Evolutionary conservation across 768 basidiomycete species (phyloP).

Genomic region (Naganishia antarctica): DNA sequence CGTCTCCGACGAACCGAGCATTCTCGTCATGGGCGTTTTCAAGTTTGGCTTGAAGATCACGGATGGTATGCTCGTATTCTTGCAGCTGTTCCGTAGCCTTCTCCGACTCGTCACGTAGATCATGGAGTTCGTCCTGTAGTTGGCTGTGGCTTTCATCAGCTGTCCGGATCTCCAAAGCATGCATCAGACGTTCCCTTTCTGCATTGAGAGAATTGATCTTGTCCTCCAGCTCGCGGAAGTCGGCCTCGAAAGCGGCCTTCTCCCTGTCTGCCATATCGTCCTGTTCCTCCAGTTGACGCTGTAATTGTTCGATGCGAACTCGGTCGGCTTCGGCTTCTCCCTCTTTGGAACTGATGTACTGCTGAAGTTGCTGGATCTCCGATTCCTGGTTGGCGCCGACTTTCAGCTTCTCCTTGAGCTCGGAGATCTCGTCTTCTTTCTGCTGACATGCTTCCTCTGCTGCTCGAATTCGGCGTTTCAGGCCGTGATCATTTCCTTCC

Average conservation of each 20-base stretch:
- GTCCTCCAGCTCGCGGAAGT: constrained; percentile 10
- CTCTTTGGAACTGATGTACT: not conserved
- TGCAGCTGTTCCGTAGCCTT: constrained; percentile 8
- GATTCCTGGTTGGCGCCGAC: not conserved
- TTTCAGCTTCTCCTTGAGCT: not conserved
- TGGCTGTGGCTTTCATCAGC: not conserved
- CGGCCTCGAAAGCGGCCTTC: not conserved
- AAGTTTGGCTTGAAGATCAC: constrained; percentile 10
- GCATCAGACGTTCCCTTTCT: not conserved
- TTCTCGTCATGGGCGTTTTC: constrained; percentile 5
- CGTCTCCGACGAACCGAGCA: constrained; percentile 10
- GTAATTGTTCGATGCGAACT: not conserved
- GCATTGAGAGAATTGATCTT: not conserved
- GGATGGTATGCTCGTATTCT: constrained; percentile 13
- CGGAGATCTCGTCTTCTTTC: constrained; percentile 8
- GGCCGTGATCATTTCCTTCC: too few relatives aligned
- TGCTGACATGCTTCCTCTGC: not conserved
- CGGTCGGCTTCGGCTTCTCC: not conserved
- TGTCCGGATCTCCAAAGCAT: not conserved
- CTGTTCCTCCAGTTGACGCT: not conserved
- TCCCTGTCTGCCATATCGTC: not conserved
- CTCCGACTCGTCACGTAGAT: constrained; percentile 1
- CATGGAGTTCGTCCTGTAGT: constrained; percentile 1
- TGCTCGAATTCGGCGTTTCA: not conserved
- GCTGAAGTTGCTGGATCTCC: not conserved